Base-by-base conservation (phyloP, 2,329 filamentous ascomycete genomes). In the Venturia pyrina region DNA sequence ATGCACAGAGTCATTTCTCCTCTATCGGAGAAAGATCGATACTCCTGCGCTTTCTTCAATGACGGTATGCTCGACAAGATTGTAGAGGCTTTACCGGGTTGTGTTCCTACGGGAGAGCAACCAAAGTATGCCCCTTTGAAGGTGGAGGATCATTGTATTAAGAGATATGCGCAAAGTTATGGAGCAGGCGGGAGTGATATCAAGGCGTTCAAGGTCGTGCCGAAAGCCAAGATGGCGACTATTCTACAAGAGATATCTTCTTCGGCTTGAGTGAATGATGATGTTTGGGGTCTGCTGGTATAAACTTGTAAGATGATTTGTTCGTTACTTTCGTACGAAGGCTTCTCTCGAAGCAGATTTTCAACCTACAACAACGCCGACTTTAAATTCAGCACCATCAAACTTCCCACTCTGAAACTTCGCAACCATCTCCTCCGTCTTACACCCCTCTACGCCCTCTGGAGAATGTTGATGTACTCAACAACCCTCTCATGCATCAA, bases 401-500 rank as follows among this genome's bases (percentile, higher is more conserved):
- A 77, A 68, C 44, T 71, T 71, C 21, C 76, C 75, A 46, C 70
- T 71, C 64, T 72, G 72, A 60, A 76, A 77, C 67, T 77, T 75
- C 61, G 72, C 72, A 17, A 74, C 75, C 68, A 78, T 76, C 28
- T 72, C 66, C 59, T 72, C 73, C 59, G 77, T 71, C 1, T 75
- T 72, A 64, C 75, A 73, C 76, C 76, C 79, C 69, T 80, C 76
- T 1, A 80, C 77, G 3, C 79, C 79, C 67, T 78, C 76, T 63
- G 79, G 76, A 32, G 69, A 69, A 69, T 79, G 80, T 64, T 28
- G 28, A 81, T 75, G 71, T 78, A 78, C 67, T 80, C 76, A 63
- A 81, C 80, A 21, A 81, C 69, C 59, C 76, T 69, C 72, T 81
- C 78, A 71, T 80, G 79, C 78, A 82, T 75, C 66, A 79, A 63